Evolutionary conservation across 1,284 basidiomycete genomes (phyloP).

Genomic region (Cutaneotrichosporon sp.): DNA sequence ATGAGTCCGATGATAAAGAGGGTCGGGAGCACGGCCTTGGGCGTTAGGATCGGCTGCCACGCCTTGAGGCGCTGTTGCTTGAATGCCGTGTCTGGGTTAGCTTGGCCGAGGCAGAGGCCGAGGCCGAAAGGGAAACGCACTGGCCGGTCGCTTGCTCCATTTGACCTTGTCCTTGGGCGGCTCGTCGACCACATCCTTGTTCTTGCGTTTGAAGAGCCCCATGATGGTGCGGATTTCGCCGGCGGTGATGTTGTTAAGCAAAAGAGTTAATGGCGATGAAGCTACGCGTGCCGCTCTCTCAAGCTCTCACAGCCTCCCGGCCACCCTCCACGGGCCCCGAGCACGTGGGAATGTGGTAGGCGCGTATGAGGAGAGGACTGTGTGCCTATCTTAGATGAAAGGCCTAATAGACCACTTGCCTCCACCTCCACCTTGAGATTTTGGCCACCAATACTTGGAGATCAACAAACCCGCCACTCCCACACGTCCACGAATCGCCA

Average conservation of each 20-base stretch:
- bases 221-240: constrained; percentile 25
- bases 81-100: constrained; percentile 81
- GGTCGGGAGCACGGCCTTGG: constrained; percentile 93
- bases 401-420: not conserved
- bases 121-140: constrained; percentile 57
- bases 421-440: constrained; percentile 7
- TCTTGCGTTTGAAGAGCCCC: constrained; percentile 50
- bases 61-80: constrained; percentile 99
- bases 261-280: not conserved
- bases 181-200: constrained; percentile 35
- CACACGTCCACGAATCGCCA: constrained; percentile 35
- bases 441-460: not conserved
- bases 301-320: not conserved
- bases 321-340: not conserved
- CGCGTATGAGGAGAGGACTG: not conserved
- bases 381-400: not conserved
- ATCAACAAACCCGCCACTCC: not conserved
- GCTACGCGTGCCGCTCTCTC: not conserved
- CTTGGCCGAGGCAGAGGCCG: too few relatives aligned
- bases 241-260: not conserved
- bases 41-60: constrained; percentile 99
- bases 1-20: constrained; percentile 91
- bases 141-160: constrained; percentile 81
- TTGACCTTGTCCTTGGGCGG: constrained; percentile 72
- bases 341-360: not conserved